Evolutionary conservation across 2,329 filamentous ascomycete species (phyloP).

Genomic region (Calonectria pteridis): DNA sequence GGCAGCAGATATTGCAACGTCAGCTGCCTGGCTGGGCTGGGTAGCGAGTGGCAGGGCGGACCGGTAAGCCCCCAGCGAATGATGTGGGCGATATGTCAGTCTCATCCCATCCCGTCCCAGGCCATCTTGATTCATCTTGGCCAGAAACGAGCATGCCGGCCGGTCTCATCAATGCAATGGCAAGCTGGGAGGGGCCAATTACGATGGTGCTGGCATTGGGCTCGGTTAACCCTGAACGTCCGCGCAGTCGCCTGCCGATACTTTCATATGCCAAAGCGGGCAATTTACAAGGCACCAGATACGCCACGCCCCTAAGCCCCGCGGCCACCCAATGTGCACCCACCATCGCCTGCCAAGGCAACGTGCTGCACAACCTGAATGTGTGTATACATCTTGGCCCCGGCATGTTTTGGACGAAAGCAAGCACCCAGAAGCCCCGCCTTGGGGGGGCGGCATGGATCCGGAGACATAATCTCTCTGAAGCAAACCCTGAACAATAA

Average conservation of each 20-base stretch:
- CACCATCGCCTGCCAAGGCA: conserved; percentile 3
- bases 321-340: conserved; percentile 3
- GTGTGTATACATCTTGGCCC: not conserved
- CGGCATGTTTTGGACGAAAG: not conserved
- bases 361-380: not conserved
- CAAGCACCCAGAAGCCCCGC: not conserved
- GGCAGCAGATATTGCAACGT: conserved; percentile 12
- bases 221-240: conserved; percentile 3
- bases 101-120: conserved; percentile 11
- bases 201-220: conserved; percentile 1
- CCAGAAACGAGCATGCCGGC: conserved; percentile 13
- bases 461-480: not conserved
- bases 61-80: conserved; percentile 4
- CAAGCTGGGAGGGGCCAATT: conserved; percentile 8
- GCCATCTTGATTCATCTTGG: conserved; percentile 1
- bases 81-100: not conserved
- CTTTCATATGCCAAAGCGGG: conserved; percentile 21
- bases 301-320: conserved; percentile 8
- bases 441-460: not conserved
- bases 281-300: conserved; percentile 27
- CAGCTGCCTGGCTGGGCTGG: conserved; percentile 9
- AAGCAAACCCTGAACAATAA: conserved; percentile 1
- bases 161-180: conserved; percentile 25
- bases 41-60: not conserved
- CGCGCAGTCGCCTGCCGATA: conserved; percentile 1